phyloP scores from a whole-genome alignment of 2,329 filamentous ascomycete genomes.

The Talaromyces islandicus region DNA sequence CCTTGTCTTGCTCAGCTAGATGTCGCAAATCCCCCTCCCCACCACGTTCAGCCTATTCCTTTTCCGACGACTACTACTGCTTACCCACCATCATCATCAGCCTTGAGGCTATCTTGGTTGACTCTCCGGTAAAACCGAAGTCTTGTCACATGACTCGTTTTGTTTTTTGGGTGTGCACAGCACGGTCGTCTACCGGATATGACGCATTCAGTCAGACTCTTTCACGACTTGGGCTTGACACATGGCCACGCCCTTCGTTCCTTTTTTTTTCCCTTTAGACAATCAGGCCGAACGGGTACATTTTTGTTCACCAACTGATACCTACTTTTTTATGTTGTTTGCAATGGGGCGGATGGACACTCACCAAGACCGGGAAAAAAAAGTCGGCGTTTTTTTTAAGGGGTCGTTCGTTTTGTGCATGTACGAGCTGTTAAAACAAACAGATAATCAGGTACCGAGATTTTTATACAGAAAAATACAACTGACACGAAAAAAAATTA shows the following conservation, averaged over 20 bases:
- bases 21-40: not conserved
- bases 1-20: conserved; percentile 72
- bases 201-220: not conserved
- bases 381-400: conserved; percentile 1
- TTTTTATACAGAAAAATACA: not conserved
- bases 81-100: not conserved
- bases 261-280: not conserved
- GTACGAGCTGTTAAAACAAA: not conserved
- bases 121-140: not conserved
- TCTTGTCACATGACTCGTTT: not conserved
- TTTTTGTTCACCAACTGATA: not conserved
- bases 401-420: not conserved
- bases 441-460: not conserved
- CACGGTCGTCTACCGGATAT: not conserved
- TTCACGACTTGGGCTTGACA: not conserved
- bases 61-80: not conserved
- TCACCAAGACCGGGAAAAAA: not conserved
- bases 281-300: not conserved
- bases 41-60: not conserved
- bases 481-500: not conserved
- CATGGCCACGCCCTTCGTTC: not conserved
- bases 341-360: not conserved
- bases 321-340: not conserved
- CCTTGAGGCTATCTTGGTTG: not conserved
- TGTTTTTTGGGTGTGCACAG: not conserved